Evolutionary conservation across 2,329 filamentous ascomycete species (phyloP).

Genomic region (Tympanopsis confertula): DNA sequence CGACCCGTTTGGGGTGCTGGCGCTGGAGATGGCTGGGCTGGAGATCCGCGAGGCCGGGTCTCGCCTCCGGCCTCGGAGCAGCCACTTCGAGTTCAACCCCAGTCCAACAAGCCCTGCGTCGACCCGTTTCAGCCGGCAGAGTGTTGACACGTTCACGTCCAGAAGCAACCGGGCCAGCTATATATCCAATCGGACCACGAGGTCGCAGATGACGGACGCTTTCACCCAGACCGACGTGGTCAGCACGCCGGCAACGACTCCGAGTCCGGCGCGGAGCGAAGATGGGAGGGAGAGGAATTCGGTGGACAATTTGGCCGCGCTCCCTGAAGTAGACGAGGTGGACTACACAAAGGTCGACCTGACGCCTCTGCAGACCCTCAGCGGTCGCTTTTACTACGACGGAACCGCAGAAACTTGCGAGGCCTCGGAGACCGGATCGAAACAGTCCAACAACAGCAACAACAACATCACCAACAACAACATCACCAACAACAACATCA

Average conservation of each 20-base stretch:
- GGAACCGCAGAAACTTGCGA: constrained; percentile 2
- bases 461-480: neutral
- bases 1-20: constrained; percentile 82
- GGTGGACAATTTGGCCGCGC: constrained; percentile 25
- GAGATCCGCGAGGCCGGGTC: constrained; percentile 86
- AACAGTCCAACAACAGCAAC: neutral
- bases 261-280: constrained; percentile 40
- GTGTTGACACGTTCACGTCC: constrained; percentile 51
- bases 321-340: constrained; percentile 33
- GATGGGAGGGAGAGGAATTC: constrained; percentile 31
- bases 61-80: constrained; percentile 60
- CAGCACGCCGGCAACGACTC: constrained; percentile 40
- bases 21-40: constrained; percentile 79
- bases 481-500: neutral
- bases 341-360: constrained; percentile 49
- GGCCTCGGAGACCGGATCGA: neutral
- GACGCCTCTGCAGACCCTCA: constrained; percentile 33
- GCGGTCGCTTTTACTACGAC: constrained; percentile 11
- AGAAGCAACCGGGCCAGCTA: constrained; percentile 63
- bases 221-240: constrained; percentile 49
- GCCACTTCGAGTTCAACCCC: constrained; percentile 73
- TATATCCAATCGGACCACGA: constrained; percentile 54
- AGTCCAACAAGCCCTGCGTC: constrained; percentile 64
- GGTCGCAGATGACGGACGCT: constrained; percentile 60
- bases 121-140: constrained; percentile 48